Conservation (phyloP, 2,329 filamentous ascomycete species). For the Epichloe elymi region DNA sequence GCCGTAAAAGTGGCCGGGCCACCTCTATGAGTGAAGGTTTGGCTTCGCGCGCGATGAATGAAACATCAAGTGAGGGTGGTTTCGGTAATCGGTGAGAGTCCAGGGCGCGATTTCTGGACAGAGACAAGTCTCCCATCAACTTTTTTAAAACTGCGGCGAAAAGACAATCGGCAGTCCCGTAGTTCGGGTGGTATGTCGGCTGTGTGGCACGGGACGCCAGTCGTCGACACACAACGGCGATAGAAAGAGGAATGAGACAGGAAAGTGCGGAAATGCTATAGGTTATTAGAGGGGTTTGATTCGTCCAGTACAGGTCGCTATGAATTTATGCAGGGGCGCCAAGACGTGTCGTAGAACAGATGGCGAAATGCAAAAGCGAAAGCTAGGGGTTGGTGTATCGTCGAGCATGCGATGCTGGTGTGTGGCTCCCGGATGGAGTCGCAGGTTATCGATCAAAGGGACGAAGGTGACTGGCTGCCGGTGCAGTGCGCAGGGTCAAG, state of each 20-base stretch:
- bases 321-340: not conserved
- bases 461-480: constrained; percentile 1
- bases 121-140: not conserved
- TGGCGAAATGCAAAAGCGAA: not conserved
- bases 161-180: not conserved
- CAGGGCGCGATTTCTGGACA: no score
- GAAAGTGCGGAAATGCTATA: not conserved
- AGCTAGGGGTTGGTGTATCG: constrained; percentile 5
- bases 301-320: not conserved
- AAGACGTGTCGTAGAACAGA: not conserved
- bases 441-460: not conserved
- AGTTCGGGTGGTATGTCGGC: not conserved
- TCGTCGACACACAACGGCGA: not conserved
- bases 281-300: not conserved
- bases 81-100: not conserved
- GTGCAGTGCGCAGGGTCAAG: constrained; percentile 5
- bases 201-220: not conserved
- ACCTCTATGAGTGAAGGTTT: not conserved
- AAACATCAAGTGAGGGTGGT: not conserved
- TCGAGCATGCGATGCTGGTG: constrained; percentile 2
- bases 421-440: constrained; percentile 1
- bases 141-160: not conserved
- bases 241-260: not conserved
- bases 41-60: not conserved
- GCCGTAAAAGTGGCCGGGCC: not conserved